phyloP scores from a whole-genome alignment of 768 basidiomycete species.

The Pleurotus eryngii region DNA sequence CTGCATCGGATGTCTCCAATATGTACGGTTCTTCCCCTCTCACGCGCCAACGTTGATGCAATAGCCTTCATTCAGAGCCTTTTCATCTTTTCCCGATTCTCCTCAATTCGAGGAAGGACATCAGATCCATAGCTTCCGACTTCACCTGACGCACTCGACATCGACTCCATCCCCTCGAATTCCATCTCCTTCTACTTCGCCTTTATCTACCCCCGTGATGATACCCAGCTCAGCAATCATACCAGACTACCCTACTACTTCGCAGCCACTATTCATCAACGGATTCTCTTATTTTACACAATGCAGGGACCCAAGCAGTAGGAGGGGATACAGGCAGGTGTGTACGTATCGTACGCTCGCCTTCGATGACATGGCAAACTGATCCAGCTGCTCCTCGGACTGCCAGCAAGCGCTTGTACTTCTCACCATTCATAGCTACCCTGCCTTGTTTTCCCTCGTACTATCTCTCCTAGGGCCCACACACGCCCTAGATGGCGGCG shows the following conservation, averaged over 20 bases:
- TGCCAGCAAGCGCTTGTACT: conserved; percentile 75
- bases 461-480: conserved; percentile 68
- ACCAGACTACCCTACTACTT: background rate
- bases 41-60: conserved; percentile 8
- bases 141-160: conserved; percentile 48
- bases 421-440: conserved; percentile 75
- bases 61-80: conserved; percentile 54
- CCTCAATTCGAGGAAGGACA: conserved; percentile 81
- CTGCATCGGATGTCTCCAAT: conserved; percentile 71
- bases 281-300: conserved; percentile 80
- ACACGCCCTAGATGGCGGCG: conserved; percentile 66
- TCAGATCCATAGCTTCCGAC: conserved; percentile 82
- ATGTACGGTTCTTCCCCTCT: conserved; percentile 50
- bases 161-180: background rate
- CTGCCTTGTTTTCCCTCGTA: conserved; percentile 76
- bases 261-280: conserved; percentile 67
- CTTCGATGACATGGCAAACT: too few species aligned
- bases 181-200: background rate
- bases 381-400: too few species aligned
- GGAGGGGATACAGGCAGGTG: conserved; percentile 82
- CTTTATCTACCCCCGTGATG: conserved; percentile 8
- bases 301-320: conserved; percentile 56
- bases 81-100: conserved; percentile 91
- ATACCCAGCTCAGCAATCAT: conserved; percentile 27
- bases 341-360: background rate